These are phyloP conservation scores for Tolypocladium nubicola DNA, from an alignment of 2,329 filamentous ascomycete genomes.

Conservation along the genomic window DNA sequence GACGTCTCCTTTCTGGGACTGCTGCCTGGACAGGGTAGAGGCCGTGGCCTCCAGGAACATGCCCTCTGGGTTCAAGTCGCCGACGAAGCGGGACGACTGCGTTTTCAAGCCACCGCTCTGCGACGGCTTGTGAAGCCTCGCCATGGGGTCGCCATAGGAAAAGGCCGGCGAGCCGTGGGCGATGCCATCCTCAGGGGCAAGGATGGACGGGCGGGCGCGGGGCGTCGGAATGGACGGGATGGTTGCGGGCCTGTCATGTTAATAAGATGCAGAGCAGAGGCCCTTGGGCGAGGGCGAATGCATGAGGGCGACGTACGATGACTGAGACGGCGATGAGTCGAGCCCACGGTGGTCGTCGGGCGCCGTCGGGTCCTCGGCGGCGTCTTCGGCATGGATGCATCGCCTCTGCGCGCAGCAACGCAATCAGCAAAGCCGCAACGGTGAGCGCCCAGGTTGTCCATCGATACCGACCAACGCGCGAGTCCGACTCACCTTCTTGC, in stretches of 20 bases:
- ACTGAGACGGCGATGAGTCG: constrained; percentile 17
- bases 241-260: neutral
- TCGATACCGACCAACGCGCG: neutral
- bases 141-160: neutral
- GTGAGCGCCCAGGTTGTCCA: too few relatives aligned
- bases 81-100: constrained; percentile 38
- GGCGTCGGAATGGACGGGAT: neutral
- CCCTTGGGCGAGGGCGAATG: neutral
- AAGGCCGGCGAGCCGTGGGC: neutral
- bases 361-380: constrained; percentile 17
- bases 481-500: constrained; percentile 34
- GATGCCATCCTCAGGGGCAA: neutral
- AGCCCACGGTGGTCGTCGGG: constrained; percentile 15
- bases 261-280: neutral
- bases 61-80: constrained; percentile 49
- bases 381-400: constrained; percentile 30
- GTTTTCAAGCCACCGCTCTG: constrained; percentile 1
- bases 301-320: constrained; percentile 13
- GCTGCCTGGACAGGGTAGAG: constrained; percentile 18
- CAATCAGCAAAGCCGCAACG: neutral
- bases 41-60: constrained; percentile 46
- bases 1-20: constrained; percentile 39
- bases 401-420: constrained; percentile 21
- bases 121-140: neutral
- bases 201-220: too few relatives aligned